Evolutionary conservation across 352 stramenopile species (phyloP), one percentile per base, ranked within the genome.

Genomic region (Pythium aquatile): DNA sequence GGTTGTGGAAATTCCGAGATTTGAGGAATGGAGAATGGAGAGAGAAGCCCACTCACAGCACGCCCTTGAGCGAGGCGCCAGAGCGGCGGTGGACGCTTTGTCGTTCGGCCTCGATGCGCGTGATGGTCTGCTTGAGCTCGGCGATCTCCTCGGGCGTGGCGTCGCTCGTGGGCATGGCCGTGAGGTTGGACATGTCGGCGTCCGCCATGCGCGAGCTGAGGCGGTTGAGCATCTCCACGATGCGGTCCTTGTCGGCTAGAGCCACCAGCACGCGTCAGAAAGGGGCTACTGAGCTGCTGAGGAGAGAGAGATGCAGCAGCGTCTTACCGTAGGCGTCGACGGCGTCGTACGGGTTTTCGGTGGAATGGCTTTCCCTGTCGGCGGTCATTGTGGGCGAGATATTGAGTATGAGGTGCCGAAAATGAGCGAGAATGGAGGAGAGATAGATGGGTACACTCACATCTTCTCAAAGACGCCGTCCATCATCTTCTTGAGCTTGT

Each of bases 401-500:
- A 54, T 1, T 4, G 16, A 44, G 6, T 28, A 4, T 57, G 1
- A 55, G 39, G n/a, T 5, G 16, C 40, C 10, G 44, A 30, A 1
- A 54, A 17, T 26, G 7, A 30, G 20, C 3, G 10, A 59, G 14
- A 11, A 14, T 4, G 16, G n/a, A 58, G 9, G 10, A 30, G 26
- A 57, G 24, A 54, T 40, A 46, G 30, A 48, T n/a, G 20, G 0
- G n/a, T 55, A 55, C 16, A 69, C 70, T 44, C 66, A 95, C 86
- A 95, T 91, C 62, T 90, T 91, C 39, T 93, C 84, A 48, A 95
- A 95, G 8, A 93, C 81, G 52, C 67, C 73, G 76, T 95, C 85
- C 79, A 95, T 93, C 78, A 95, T 87, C 82, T 95, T 95, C 79
- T 93, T 92, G 74, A 95, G 85, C 83, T 93, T 93, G 75, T 95